Evolutionary conservation across 352 stramenopile genomes (phyloP).

Genomic region (Ophiocytium majus): DNA sequence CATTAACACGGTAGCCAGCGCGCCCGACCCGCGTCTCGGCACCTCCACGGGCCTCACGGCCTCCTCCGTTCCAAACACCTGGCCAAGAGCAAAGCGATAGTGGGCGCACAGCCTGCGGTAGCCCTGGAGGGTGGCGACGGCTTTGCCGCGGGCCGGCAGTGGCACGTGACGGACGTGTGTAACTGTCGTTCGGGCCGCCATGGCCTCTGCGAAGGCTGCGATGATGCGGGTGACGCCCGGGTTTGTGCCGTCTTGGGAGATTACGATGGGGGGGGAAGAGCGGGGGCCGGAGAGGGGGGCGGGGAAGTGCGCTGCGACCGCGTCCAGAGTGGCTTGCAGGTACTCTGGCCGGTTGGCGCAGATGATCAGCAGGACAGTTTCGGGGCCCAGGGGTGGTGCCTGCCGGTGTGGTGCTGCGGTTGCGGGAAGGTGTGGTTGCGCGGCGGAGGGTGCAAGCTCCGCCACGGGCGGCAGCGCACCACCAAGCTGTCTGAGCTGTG

Average conservation of each 20-base stretch:
- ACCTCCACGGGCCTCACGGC: too few species aligned
- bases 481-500: too few species aligned
- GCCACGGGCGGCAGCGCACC: too few species aligned
- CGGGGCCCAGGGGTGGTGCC: conserved; percentile 37
- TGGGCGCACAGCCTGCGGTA: not conserved
- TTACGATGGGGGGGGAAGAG: conserved; percentile 64
- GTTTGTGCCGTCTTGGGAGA: conserved; percentile 72
- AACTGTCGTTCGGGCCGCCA: conserved; percentile 19
- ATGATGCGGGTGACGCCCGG: conserved; percentile 61
- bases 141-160: not conserved
- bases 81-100: conserved; percentile 13
- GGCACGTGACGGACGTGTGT: conserved; percentile 30
- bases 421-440: too few species aligned
- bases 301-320: conserved; percentile 60
- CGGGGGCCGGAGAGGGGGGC: conserved; percentile 48
- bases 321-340: conserved; percentile 64
- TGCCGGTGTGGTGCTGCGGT: too few species aligned
- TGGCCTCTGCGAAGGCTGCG: conserved; percentile 41
- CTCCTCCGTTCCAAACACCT: conserved; percentile 28
- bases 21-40: too few species aligned
- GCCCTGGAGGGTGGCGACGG: not conserved
- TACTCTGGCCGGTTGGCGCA: conserved; percentile 65
- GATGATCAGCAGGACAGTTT: conserved; percentile 67
- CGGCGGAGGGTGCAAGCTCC: too few species aligned
- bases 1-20: too few species aligned